A percentile compares a stretch with the other conserved stretches of the same genome.
These are phyloP conservation scores for Moesziomyces sp. DNA, from an alignment of 1,284 basidiomycete species.

Conservation along the genomic window DNA sequence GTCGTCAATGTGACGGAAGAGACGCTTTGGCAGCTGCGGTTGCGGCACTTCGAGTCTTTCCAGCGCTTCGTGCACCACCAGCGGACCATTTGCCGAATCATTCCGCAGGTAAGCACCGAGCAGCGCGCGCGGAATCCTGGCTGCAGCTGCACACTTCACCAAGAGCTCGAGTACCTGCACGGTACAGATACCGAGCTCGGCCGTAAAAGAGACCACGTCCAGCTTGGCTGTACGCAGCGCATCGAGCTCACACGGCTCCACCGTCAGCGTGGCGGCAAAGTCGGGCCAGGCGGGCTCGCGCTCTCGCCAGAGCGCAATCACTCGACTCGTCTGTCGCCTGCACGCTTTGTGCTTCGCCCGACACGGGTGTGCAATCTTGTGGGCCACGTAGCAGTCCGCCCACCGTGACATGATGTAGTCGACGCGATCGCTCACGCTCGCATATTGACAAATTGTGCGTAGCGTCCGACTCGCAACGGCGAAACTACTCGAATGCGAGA, in stretches of 20 bases:
- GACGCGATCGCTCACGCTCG: constrained; percentile 8
- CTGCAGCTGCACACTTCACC: neutral
- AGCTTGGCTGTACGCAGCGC: neutral
- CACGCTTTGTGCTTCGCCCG: constrained; percentile 21
- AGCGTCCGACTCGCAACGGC: constrained; percentile 20
- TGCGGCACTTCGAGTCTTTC: neutral
- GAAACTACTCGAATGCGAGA: constrained; percentile 16
- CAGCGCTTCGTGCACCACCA: neutral
- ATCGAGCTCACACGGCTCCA: constrained; percentile 1
- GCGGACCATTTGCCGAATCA: neutral
- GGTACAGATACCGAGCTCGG: constrained; percentile 25
- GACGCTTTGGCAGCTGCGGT: constrained; percentile 24
- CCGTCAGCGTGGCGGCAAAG: neutral
- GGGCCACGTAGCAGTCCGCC: constrained; percentile 7
- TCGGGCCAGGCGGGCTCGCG: constrained; percentile 1
- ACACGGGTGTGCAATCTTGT: constrained; percentile 3
- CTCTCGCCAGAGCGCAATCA: constrained; percentile 4
- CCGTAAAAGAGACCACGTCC: constrained; percentile 21
- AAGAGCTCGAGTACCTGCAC: constrained; percentile 12
- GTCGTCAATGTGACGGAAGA: constrained; percentile 30
- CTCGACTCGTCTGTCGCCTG: constrained; percentile 1
- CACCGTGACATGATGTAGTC: constrained; percentile 27
- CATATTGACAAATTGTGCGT: constrained; percentile 10
- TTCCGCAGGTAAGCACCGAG: constrained; percentile 1
- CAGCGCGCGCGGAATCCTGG: constrained; percentile 5